Conservation (phyloP, 176 grass and related monocot species). For the Dendrocalamus sinicus region DNA sequence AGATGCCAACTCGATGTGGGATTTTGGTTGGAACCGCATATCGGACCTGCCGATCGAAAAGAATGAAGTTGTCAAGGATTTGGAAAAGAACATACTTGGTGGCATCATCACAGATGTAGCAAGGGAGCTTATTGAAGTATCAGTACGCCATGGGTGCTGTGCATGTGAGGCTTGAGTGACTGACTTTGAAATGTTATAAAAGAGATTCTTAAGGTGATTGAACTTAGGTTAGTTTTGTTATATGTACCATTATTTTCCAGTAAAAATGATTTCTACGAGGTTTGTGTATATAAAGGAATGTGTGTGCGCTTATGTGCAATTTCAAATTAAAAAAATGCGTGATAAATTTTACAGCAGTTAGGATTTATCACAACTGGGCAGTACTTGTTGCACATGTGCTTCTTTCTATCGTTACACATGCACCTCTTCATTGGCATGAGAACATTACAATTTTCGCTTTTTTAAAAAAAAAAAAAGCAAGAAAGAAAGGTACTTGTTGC, state of each 20-base stretch:
- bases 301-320: neutral
- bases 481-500: neutral
- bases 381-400: neutral
- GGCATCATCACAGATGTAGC: slow-evolving; percentile 77
- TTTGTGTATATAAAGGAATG: neutral
- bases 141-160: slow-evolving; percentile 27
- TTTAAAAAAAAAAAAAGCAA: too few species aligned
- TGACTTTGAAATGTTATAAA: neutral
- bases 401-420: neutral
- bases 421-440: neutral
- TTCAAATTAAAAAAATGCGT: neutral
- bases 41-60: slow-evolving; percentile 46
- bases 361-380: neutral
- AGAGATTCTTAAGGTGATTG: neutral
- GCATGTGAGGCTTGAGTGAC: slow-evolving; percentile 35
- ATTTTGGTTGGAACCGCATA: slow-evolving; percentile 67
- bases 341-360: neutral
- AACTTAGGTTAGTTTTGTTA: slow-evolving; percentile 8
- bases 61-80: slow-evolving; percentile 61
- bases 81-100: slow-evolving; percentile 74
- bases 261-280: neutral
- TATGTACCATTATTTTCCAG: neutral
- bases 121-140: slow-evolving; percentile 61
- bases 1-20: slow-evolving; percentile 83
- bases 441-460: neutral